phyloP scores from a whole-genome alignment of 2,329 filamentous ascomycete species.

The Talaromyces albobiverticillius region DNA sequence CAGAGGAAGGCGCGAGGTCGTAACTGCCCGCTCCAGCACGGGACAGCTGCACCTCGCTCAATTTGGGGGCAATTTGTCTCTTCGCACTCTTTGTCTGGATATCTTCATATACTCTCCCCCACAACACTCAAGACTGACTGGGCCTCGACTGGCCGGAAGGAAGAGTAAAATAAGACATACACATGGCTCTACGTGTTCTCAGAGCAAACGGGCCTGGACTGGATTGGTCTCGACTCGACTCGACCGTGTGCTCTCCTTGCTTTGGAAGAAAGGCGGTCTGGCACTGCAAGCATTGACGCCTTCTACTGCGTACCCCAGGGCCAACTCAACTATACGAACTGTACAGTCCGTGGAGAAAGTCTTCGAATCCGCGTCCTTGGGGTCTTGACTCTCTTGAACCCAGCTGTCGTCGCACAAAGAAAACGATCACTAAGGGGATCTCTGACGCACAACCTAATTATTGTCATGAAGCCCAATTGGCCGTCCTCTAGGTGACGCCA shows the following conservation, averaged over 20 bases:
- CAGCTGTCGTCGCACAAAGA: neutral
- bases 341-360: constrained; percentile 3
- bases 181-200: constrained; percentile 1
- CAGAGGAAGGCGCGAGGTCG: neutral
- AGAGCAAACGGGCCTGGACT: neutral
- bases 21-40: neutral
- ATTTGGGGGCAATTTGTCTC: constrained; percentile 10
- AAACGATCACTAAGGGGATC: neutral
- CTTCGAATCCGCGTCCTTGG: neutral
- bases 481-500: no score
- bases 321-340: neutral
- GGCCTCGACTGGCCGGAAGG: neutral
- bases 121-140: neutral
- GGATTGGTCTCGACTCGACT: constrained; percentile 7
- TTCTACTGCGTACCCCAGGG: constrained; percentile 1
- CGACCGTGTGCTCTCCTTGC: constrained; percentile 2
- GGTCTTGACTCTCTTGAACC: neutral
- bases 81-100: neutral
- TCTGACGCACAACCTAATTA: neutral
- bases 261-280: constrained; percentile 11
- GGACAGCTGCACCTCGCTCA: constrained; percentile 9
- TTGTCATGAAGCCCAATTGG: no score
- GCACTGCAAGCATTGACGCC: constrained; percentile 5
- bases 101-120: neutral
- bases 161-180: neutral